These are phyloP conservation scores for Sungouiozyma ichnusensis DNA, from an alignment of 805 yeast species.

Conservation along the genomic window DNA sequence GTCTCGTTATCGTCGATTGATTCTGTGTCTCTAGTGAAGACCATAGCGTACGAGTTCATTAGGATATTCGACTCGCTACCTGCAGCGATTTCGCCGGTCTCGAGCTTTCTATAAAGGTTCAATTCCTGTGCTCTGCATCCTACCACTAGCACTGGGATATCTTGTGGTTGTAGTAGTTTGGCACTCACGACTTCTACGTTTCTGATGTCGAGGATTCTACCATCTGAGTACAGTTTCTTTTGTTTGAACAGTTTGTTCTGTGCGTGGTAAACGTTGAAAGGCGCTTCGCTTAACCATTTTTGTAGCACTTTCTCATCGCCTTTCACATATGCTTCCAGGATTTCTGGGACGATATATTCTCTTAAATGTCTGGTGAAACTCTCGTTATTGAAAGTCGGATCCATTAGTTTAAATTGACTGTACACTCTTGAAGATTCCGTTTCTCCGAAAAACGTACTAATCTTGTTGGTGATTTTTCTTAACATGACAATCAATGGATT, in stretches of 20 bases:
- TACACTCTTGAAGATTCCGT: constrained; percentile 94
- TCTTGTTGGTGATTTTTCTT: constrained; percentile 68
- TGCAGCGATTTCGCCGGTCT: constrained; percentile 90
- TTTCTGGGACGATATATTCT: constrained; percentile 88
- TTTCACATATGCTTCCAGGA: constrained; percentile 86
- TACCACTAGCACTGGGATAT: constrained; percentile 84
- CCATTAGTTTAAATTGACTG: constrained; percentile 75
- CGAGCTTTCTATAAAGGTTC: constrained; percentile 75
- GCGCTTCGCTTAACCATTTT: constrained; percentile 93
- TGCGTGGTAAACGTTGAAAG: constrained; percentile 88
- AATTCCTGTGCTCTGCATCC: constrained; percentile 96
- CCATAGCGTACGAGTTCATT: constrained; percentile 93
- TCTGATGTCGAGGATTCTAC: constrained; percentile 84
- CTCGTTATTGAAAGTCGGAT: constrained; percentile 75
- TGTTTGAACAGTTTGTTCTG: constrained; percentile 86
- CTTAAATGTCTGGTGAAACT: constrained; percentile 74
- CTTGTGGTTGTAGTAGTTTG: constrained; percentile 79
- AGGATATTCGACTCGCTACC: constrained; percentile 91
- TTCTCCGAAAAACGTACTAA: constrained; percentile 87
- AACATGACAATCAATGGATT: constrained; percentile 77
- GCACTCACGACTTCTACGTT: constrained; percentile 88
- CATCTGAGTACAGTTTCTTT: constrained; percentile 85
- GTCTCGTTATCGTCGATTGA: constrained; percentile 83
- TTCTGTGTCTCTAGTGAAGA: constrained; percentile 84
- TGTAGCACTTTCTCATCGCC: constrained; percentile 80